Evolutionary conservation across 1,139 yeast species (phyloP), one percentile per base, ranked within the genome.

Genomic region (Geotrichum candidum): DNA sequence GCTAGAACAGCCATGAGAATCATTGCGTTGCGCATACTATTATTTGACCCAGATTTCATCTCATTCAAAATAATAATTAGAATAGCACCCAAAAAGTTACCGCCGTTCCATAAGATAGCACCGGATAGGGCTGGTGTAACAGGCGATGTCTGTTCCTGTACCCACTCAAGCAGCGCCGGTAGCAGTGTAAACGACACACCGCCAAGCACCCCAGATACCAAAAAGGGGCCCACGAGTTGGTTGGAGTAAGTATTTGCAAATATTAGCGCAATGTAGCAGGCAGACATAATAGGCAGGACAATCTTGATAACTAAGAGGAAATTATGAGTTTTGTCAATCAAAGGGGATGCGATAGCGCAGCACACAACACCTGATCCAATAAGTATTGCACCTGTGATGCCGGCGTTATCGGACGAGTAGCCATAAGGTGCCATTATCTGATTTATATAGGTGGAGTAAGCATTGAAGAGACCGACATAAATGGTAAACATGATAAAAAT

Each of bases 371-470:
- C 77, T 18, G 71, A 69, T 5, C 71, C 66, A 63, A 74, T 74
- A 48, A 74, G 66, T 23, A 71, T 65, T 1, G 77, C 77, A 1
- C 77, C 77, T 3, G 74, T 72, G 50, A 68, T 67, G 29, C 77
- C 77, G 9, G 77, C 77, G 46, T 73, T 70, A 61, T 72, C 70
- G 27, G 72, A 61, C 10, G 71, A 56, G 64, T 72, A 74, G 23
- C 77, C 77, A 57, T 71, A 73, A 2, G 77, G 77, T 48, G 61
- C 67, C 74, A 74, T 69, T 60, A 74, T 71, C 61, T 74, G 77
- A 66, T 72, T 68, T 54, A 69, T 69, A 55, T 70, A 71, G 29
- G 76, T 71, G 23, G 75, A 66, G 62, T 71, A 73, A 18, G 77
- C 71, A 61, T 74, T 74, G 68, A 74, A 74, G 58, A 73, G 69